Percentiles rank a stretch among this genome's conserved stretches.
Conservation (phyloP, 768 basidiomycete species). For the Suillus subalutaceus region DNA sequence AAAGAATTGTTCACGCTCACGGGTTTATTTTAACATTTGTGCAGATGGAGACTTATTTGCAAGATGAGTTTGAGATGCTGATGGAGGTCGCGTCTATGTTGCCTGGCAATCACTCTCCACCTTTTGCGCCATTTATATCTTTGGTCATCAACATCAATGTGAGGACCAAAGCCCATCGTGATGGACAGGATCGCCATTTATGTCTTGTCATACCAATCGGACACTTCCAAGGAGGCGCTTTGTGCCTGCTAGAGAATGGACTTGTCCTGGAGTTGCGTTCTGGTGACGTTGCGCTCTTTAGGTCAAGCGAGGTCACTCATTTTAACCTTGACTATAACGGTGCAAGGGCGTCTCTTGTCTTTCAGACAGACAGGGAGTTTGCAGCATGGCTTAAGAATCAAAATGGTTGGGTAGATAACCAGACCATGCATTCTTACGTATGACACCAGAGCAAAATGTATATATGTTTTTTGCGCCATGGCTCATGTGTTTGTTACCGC, state of each 20-base stretch:
- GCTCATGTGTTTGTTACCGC: background rate
- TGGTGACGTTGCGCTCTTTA: slow-evolving; percentile 12
- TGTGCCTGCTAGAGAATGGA: slow-evolving; percentile 13
- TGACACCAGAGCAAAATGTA: background rate
- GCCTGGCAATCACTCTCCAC: background rate
- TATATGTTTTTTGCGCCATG: background rate
- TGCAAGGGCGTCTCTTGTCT: slow-evolving; percentile 9
- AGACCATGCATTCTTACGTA: background rate
- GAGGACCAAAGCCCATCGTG: slow-evolving; percentile 9
- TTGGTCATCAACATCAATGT: slow-evolving; percentile 13
- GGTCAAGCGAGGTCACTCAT: slow-evolving; percentile 7
- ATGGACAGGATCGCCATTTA: background rate
- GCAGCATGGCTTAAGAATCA: slow-evolving; percentile 1
- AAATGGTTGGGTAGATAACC: slow-evolving; percentile 8
- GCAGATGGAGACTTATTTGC: slow-evolving; percentile 1
- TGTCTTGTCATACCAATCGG: slow-evolving; percentile 12
- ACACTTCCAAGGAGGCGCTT: slow-evolving; percentile 6
- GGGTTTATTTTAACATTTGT: background rate
- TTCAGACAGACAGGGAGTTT: too few relatives aligned
- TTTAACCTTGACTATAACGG: slow-evolving; percentile 15
- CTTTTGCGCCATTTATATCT: slow-evolving; percentile 7
- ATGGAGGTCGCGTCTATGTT: background rate
- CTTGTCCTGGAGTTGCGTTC: slow-evolving; percentile 9
- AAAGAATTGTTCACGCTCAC: background rate
- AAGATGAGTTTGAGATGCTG: slow-evolving; percentile 10